These are phyloP conservation scores for Sporisorium sorghi DNA, from an alignment of 1,284 basidiomycete genomes.

Conservation along the genomic window DNA sequence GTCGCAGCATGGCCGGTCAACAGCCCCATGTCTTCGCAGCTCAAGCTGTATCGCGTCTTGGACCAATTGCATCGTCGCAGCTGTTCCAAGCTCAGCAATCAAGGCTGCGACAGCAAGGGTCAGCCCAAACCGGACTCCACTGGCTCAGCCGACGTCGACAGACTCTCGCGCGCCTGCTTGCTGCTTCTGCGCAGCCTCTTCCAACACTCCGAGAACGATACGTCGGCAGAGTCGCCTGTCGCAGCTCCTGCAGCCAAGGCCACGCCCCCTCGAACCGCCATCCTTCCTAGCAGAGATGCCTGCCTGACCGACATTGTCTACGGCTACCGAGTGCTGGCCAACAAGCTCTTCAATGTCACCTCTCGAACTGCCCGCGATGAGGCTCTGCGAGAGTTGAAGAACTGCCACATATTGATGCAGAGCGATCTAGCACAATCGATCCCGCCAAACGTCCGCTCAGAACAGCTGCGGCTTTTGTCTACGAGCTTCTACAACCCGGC, in stretches of 20 bases:
- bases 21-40: conserved; percentile 24
- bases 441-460: conserved; percentile 14
- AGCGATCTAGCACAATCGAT: conserved; percentile 9
- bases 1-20: conserved; percentile 26
- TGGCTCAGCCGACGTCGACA: conserved; percentile 21
- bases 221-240: not conserved
- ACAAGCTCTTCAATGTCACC: conserved; percentile 34
- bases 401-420: conserved; percentile 19
- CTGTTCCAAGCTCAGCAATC: conserved; percentile 33
- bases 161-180: conserved; percentile 35
- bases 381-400: conserved; percentile 23
- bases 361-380: conserved; percentile 28
- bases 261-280: conserved; percentile 10
- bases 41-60: conserved; percentile 48
- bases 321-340: conserved; percentile 36
- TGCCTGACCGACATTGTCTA: conserved; percentile 43
- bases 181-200: conserved; percentile 26
- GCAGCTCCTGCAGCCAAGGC: not conserved
- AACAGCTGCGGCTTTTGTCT: conserved; percentile 55
- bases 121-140: conserved; percentile 29
- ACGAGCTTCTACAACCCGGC: conserved; percentile 70
- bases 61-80: conserved; percentile 48
- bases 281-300: conserved; percentile 26
- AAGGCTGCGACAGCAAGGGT: conserved; percentile 41
- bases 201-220: not conserved